phyloP scores from a whole-genome alignment of 352 stramenopile species.

The Hyaloperonospora arabidopsidis region DNA sequence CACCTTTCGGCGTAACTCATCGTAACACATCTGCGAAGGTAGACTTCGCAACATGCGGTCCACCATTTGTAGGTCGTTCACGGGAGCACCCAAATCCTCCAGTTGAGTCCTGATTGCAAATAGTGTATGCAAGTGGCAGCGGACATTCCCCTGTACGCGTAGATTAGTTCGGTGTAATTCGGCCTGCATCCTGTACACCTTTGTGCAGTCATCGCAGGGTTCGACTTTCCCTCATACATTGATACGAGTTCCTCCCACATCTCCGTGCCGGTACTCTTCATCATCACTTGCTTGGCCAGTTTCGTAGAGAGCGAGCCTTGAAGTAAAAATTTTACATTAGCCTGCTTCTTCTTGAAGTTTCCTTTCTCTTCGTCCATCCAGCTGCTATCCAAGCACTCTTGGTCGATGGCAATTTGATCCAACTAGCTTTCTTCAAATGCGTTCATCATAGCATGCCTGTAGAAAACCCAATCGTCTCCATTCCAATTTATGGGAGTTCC shows the following conservation, averaged over 20 bases:
- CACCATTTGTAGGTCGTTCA: neutral
- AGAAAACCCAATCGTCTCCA: too few relatives aligned
- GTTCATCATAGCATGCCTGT: too few relatives aligned
- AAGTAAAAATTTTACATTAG: neutral
- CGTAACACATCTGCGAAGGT: neutral
- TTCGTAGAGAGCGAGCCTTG: neutral
- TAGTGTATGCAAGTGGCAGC: neutral
- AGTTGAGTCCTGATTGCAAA: neutral
- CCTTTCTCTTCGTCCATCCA: neutral
- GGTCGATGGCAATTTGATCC: too few relatives aligned
- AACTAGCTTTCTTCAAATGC: too few relatives aligned
- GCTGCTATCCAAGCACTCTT: neutral
- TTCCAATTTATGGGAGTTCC: too few relatives aligned
- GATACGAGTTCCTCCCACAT: neutral
- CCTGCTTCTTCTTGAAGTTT: neutral
- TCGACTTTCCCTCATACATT: neutral
- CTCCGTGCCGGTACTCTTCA: neutral
- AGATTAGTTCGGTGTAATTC: slow-evolving; percentile 1
- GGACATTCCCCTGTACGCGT: neutral
- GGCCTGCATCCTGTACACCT: neutral
- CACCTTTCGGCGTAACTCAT: neutral
- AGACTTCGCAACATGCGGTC: slow-evolving; percentile 3
- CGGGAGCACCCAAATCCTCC: neutral
- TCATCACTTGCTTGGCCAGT: neutral
- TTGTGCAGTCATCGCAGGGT: neutral